A percentile compares a stretch with the other conserved stretches of the same genome.
Evolutionary conservation across 2,329 filamentous ascomycete species (phyloP).

Genomic region (Penicillium corylophilum): DNA sequence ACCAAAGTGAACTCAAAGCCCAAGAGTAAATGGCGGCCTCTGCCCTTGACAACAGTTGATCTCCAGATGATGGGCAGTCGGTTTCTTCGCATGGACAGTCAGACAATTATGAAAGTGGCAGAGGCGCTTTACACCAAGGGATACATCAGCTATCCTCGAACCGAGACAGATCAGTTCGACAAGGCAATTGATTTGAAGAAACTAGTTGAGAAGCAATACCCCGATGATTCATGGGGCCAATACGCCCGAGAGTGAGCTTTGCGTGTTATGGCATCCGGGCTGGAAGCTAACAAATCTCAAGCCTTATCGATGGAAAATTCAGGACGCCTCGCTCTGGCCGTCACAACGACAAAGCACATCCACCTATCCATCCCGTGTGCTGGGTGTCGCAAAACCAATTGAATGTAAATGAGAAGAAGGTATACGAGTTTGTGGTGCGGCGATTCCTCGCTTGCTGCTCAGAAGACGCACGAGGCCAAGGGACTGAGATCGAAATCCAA

Average conservation of each 20-base stretch:
- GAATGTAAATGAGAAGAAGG: constrained; percentile 64
- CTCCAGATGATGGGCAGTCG: constrained; percentile 92
- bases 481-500: constrained; percentile 78
- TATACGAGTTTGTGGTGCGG: constrained; percentile 91
- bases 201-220: constrained; percentile 79
- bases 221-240: constrained; percentile 72
- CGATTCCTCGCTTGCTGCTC: constrained; percentile 95
- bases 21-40: constrained; percentile 88
- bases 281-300: constrained; percentile 19
- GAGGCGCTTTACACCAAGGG: not conserved
- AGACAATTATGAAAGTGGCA: constrained; percentile 75
- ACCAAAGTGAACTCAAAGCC: constrained; percentile 85
- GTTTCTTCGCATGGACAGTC: constrained; percentile 86
- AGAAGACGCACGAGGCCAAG: constrained; percentile 83
- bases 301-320: constrained; percentile 72
- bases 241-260: constrained; percentile 65
- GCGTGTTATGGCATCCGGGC: not conserved
- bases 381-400: constrained; percentile 66
- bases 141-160: constrained; percentile 70
- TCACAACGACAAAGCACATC: constrained; percentile 95
- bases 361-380: constrained; percentile 93
- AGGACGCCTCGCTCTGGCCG: constrained; percentile 76
- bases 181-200: constrained; percentile 78
- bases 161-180: constrained; percentile 95
- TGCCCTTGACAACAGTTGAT: constrained; percentile 93